Conservation (phyloP, 2,329 filamentous ascomycete species). For the Xylaria sp. region DNA sequence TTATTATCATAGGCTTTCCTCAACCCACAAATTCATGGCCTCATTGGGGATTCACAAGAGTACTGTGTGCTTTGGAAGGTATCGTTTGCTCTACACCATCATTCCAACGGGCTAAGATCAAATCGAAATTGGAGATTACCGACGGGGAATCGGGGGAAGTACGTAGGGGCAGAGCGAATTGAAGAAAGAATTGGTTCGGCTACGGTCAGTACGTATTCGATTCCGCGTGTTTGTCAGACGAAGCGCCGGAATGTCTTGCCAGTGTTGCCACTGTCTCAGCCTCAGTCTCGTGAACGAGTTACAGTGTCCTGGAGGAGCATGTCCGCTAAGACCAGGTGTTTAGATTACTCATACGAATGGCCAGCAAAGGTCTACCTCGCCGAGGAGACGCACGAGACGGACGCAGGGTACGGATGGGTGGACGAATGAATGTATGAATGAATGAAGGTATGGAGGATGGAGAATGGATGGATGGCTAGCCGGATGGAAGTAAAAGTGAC, state of each 20-base stretch:
- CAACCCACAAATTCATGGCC: conserved; percentile 22
- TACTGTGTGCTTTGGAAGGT: not conserved
- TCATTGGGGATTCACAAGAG: conserved; percentile 5
- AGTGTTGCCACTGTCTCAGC: conserved; percentile 40
- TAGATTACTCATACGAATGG: conserved; percentile 14
- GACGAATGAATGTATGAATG: too few species aligned
- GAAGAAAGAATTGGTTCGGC: conserved; percentile 11
- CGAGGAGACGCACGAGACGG: not conserved
- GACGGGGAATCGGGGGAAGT: not conserved
- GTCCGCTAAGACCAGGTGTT: conserved; percentile 15
- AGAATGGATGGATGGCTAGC: not conserved
- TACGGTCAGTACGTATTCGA: conserved; percentile 12
- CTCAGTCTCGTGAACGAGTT: conserved; percentile 29
- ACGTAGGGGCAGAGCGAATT: conserved; percentile 16
- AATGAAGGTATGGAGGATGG: too few species aligned
- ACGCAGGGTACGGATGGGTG: too few species aligned
- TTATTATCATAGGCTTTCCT: conserved; percentile 18
- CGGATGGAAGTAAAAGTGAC: not conserved
- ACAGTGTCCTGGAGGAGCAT: conserved; percentile 14
- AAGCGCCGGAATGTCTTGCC: conserved; percentile 40
- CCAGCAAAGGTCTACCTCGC: conserved; percentile 2
- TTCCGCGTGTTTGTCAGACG: conserved; percentile 35
- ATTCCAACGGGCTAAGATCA: conserved; percentile 10
- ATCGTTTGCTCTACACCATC: conserved; percentile 25
- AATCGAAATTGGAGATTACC: conserved; percentile 1